A percentile compares a stretch with the other conserved stretches of the same genome.
These are phyloP conservation scores for Nemania serpens DNA, from an alignment of 2,329 filamentous ascomycete species.

Conservation along the genomic window DNA sequence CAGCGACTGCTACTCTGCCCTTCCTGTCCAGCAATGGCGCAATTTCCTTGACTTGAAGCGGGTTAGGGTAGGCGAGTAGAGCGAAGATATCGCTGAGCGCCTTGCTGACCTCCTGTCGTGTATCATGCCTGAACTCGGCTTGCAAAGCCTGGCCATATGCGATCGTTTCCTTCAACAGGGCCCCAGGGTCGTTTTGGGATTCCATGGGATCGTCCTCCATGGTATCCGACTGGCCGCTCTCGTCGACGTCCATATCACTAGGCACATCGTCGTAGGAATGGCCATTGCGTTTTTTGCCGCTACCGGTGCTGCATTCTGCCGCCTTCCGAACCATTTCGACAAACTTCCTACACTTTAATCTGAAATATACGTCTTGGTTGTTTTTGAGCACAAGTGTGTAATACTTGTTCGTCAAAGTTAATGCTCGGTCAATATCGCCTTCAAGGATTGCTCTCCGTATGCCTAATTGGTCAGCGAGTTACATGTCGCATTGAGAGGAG, in stretches of 20 bases:
- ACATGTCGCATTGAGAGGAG: not conserved
- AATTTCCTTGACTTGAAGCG: constrained; percentile 73
- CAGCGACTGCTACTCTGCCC: constrained; percentile 78
- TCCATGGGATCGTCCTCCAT: constrained; percentile 59
- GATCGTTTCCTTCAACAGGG: constrained; percentile 71
- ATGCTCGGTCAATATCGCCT: constrained; percentile 86
- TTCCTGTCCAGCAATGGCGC: constrained; percentile 77
- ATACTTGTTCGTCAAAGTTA: constrained; percentile 77
- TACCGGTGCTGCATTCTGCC: constrained; percentile 63
- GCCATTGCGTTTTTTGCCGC: constrained; percentile 49
- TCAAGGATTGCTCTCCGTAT: constrained; percentile 87
- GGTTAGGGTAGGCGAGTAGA: constrained; percentile 83
- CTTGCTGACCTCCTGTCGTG: constrained; percentile 70
- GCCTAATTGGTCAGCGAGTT: constrained; percentile 54
- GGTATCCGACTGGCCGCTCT: constrained; percentile 49
- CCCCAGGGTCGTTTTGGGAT: constrained; percentile 36
- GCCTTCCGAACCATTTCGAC: constrained; percentile 88
- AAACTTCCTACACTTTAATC: constrained; percentile 86
- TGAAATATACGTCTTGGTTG: constrained; percentile 86
- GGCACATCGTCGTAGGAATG: constrained; percentile 56
- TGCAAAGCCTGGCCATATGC: constrained; percentile 79
- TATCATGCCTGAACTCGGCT: constrained; percentile 75
- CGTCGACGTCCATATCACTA: constrained; percentile 55
- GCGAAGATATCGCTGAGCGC: constrained; percentile 85
- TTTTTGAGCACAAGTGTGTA: constrained; percentile 81